Evolutionary conservation across 2,329 filamentous ascomycete species (phyloP), one percentile per base, ranked within the genome.

Genomic region (Fusarium sp.): DNA sequence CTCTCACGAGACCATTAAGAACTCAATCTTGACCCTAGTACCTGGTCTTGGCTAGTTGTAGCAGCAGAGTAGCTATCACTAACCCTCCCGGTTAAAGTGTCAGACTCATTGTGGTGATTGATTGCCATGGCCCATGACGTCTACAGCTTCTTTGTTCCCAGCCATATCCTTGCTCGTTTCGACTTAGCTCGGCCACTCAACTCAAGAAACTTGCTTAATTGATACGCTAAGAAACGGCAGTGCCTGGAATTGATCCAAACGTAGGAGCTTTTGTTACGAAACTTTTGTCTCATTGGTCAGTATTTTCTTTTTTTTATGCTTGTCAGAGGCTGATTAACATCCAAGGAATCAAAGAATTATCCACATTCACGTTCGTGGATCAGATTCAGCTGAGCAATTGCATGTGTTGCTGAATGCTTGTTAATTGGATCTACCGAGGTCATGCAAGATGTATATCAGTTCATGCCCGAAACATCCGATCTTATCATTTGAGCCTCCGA

Each of bases 181-280:
- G 36, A 44, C 35, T 59, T 73, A 72, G 70, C 50, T 51, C 30
- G 35, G 22, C 33, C 55, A 53, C 36, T 64, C 58, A 65, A 68
- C 61, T 39, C 71, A 74, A 65, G 67, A 56, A 71, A 68, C 45
- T 51, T 35, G 24, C 18, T 30, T 51, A 33, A 33, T 35, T 45
- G 15, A 38, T 14, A 22, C 57, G 54, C 57, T 71, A 71, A 57
- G 22, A 20, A 66, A 73, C 54, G 61, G 61, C 54, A 71, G 70
- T 71, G 24, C 66, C 70, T 73, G 61, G 54, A 42, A 60, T 42
- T 71, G 55, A 45, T 48, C n/a, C 28, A 39, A 53, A 33, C n/a
- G 15, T 33, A 64, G 65, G 51, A 60, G 62, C 50, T 53, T 68
- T 63, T 64, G 39, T 26, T 68, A 33, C 57, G 54, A 12, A 22